These are phyloP conservation scores for Beta lomatogona DNA, from an alignment of 179 eudicot species.

Conservation along the genomic window DNA sequence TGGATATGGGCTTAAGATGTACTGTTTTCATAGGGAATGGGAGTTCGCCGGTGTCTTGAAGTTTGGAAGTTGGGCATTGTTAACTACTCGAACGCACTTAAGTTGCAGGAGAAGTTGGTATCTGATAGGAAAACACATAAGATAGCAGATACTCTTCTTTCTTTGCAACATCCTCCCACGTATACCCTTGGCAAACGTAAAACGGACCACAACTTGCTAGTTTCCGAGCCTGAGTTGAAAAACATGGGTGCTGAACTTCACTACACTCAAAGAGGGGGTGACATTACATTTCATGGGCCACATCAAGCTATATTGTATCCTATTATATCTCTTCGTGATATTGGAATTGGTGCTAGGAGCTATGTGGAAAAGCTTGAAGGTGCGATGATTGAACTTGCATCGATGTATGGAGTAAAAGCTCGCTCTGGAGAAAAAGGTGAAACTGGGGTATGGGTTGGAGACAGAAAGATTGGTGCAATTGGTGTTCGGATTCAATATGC, in stretches of 20 bases:
- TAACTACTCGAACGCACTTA: slow-evolving; percentile 64
- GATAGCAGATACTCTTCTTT: slow-evolving; percentile 60
- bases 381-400: slow-evolving; percentile 79
- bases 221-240: slow-evolving; percentile 58
- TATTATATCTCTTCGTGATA: slow-evolving; percentile 68
- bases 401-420: slow-evolving; percentile 71
- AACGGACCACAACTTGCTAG: slow-evolving; percentile 71
- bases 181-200: slow-evolving; percentile 86
- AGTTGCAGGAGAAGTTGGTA: slow-evolving; percentile 69
- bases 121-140: slow-evolving; percentile 61
- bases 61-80: slow-evolving; percentile 82
- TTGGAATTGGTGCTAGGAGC: slow-evolving; percentile 80
- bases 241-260: slow-evolving; percentile 80
- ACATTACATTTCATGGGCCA: slow-evolving; percentile 85
- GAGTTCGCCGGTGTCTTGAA: slow-evolving; percentile 54
- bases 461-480: slow-evolving; percentile 82
- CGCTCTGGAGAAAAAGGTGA: slow-evolving; percentile 55
- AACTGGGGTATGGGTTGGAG: slow-evolving; percentile 93
- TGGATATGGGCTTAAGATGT: neutral
- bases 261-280: slow-evolving; percentile 87
- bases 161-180: slow-evolving; percentile 90
- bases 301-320: slow-evolving; percentile 83
- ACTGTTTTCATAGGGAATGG: slow-evolving; percentile 43
- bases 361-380: slow-evolving; percentile 85
- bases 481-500: slow-evolving; percentile 87